Base-by-base conservation (phyloP, 2,329 filamentous ascomycete species). In the Nemania bipapillata region DNA sequence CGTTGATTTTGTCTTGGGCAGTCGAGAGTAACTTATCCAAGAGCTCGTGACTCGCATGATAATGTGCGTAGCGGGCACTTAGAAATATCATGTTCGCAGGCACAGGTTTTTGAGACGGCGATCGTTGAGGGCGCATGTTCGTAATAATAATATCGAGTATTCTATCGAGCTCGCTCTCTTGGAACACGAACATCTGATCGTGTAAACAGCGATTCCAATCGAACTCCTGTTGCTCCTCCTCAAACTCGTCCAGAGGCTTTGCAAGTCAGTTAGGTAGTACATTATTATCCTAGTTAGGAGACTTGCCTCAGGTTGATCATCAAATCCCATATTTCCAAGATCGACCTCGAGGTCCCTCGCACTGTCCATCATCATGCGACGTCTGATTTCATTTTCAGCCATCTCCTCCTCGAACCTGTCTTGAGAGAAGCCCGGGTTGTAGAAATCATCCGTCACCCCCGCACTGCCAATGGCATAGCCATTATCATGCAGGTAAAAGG, bases 151-250 rank as follows among this genome's bases (percentile, higher is more conserved):
- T 96, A 78, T 97, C 92, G 73, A 99, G 86, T 76, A 99, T 97
- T 66, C 91, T 90, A 66, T 95, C 92, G 59, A 99, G 86, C 77
- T 99, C 95, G 78, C 89, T 91, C 74, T 98, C 95, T 79, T 99
- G 96, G 79, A 99, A 99, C 42, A 99, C 96, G 79, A 99, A 99
- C 96, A 99, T 99, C 79, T 99, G 96, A 79, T 99, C 96, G 78
- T 97, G 93, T 56, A 97, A 85, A 80, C 96, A 99, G 74, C 92
- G 87, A 71, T 92, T 92, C 96, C 96, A 99, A 69, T 97, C 91
- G 76, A 99, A 99, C 72, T 98, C 96, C 76, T 96, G 94, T 65
- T 90, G 89, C 66, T 97, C 94, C 75, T 96, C 93, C 74, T 93
- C 92, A 22, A 94, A 87, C 62, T 97, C 94, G 68, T 95, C 93